phyloP scores from a whole-genome alignment of 176 grass and related monocot species.

The Raddia guianensis region DNA sequence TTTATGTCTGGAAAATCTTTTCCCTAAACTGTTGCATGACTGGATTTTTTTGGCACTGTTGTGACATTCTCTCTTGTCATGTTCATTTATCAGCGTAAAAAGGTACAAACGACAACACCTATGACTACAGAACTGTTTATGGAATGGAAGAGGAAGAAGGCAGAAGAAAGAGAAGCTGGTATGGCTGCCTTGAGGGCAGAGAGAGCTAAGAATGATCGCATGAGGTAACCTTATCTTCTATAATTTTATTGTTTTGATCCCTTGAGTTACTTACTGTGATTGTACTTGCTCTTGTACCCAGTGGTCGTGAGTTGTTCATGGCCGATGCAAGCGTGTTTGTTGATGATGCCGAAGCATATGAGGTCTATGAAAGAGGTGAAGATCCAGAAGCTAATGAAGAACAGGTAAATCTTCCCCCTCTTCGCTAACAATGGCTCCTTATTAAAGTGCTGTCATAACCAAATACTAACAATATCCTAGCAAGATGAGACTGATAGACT shows the following conservation, averaged over 20 bases:
- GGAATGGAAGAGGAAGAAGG: constrained; percentile 94
- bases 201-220: constrained; percentile 97
- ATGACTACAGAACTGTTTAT: constrained; percentile 87
- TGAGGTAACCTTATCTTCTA: constrained; percentile 68
- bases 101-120: constrained; percentile 67
- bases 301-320: constrained; percentile 97
- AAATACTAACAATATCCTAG: not conserved
- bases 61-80: constrained; percentile 34
- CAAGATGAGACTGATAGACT: constrained; percentile 6
- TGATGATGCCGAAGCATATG: constrained; percentile 98
- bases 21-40: constrained; percentile 22
- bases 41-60: not conserved
- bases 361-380: constrained; percentile 81
- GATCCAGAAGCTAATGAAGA: constrained; percentile 53
- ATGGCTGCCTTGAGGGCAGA: constrained; percentile 78
- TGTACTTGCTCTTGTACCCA: constrained; percentile 50
- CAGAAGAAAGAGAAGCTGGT: constrained; percentile 85
- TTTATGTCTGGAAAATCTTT: constrained; percentile 19
- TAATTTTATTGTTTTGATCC: constrained; percentile 10
- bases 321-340: constrained; percentile 89
- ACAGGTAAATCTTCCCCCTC: constrained; percentile 49
- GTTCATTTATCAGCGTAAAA: constrained; percentile 67
- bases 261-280: constrained; percentile 17
- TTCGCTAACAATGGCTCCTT: constrained; percentile 15
- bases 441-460: not conserved